Percentiles rank a stretch among this genome's conserved stretches.
Conservation (phyloP, 805 yeast genomes). For the Candida wancherniae region DNA sequence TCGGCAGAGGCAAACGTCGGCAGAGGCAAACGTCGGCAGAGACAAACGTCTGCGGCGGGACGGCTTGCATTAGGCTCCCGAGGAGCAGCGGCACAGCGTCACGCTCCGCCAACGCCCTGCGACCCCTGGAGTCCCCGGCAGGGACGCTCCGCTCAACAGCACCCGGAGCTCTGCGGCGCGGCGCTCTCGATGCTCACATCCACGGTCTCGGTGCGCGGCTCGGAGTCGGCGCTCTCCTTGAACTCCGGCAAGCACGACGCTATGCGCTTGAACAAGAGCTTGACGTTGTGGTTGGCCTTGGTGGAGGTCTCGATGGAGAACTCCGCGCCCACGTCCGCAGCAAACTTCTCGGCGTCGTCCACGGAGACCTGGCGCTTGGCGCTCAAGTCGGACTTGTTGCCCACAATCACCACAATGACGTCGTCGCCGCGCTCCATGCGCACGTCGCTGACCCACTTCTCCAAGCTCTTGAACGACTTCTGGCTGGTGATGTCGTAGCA, state of each 20-base stretch:
- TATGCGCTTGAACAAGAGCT: conserved; percentile 79
- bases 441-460: conserved; percentile 93
- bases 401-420: conserved; percentile 85
- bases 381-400: conserved; percentile 85
- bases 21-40: too few relatives aligned
- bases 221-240: conserved; percentile 16
- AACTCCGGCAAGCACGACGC: conserved; percentile 90
- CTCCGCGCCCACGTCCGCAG: conserved; percentile 67
- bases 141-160: conserved; percentile 6
- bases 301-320: conserved; percentile 91
- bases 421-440: conserved; percentile 88
- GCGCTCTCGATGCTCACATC: conserved; percentile 33
- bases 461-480: conserved; percentile 77
- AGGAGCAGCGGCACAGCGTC: too few relatives aligned
- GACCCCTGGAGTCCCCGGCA: not conserved
- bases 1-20: too few relatives aligned
- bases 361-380: conserved; percentile 69
- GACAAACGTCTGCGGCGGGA: too few relatives aligned
- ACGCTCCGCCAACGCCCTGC: not conserved
- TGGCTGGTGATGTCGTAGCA: conserved; percentile 90
- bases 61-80: too few relatives aligned
- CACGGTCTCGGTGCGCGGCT: conserved; percentile 30
- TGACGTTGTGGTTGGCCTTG: conserved; percentile 91
- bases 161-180: conserved; percentile 10
- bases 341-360: conserved; percentile 80